Evolutionary conservation across 768 basidiomycete genomes (phyloP).

Genomic region (Daedaleopsis nitida): DNA sequence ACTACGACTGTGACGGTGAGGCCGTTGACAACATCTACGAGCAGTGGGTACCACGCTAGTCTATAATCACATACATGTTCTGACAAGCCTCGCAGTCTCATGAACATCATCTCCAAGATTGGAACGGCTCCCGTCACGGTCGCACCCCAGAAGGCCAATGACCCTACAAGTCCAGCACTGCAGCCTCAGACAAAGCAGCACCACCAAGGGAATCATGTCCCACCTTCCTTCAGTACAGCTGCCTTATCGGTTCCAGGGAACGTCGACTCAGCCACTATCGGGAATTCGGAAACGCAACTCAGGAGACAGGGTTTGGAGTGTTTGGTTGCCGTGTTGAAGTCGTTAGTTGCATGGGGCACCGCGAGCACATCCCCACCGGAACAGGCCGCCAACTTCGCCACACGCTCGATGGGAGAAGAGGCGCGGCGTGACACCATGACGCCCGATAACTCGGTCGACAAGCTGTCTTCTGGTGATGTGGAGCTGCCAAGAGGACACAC

Average conservation of each 20-base stretch:
- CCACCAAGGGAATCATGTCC: constrained; percentile 44
- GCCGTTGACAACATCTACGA: constrained; percentile 98
- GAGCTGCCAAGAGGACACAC: constrained; percentile 69
- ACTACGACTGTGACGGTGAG: constrained; percentile 97
- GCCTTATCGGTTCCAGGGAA: constrained; percentile 66
- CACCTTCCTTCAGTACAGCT: constrained; percentile 67
- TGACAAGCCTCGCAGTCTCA: constrained; percentile 51
- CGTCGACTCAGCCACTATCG: constrained; percentile 66
- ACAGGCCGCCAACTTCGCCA: constrained; percentile 47
- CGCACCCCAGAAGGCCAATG: constrained; percentile 50
- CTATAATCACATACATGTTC: constrained; percentile 7
- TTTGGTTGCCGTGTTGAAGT: constrained; percentile 83
- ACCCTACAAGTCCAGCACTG: constrained; percentile 63
- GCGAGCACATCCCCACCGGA: constrained; percentile 36
- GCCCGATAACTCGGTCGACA: constrained; percentile 60
- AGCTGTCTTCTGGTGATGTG: constrained; percentile 45
- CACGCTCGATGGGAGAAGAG: constrained; percentile 61
- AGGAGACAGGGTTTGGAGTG: constrained; percentile 94
- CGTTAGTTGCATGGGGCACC: constrained; percentile 90
- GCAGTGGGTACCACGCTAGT: constrained; percentile 53
- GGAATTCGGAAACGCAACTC: constrained; percentile 80
- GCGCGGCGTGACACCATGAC: constrained; percentile 49
- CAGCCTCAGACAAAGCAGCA: constrained; percentile 52
- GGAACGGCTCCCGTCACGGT: constrained; percentile 58
- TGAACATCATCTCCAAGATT: constrained; percentile 96